These are phyloP conservation scores for Calonectria henricotiae DNA, from an alignment of 2,329 filamentous ascomycete species.

Conservation along the genomic window DNA sequence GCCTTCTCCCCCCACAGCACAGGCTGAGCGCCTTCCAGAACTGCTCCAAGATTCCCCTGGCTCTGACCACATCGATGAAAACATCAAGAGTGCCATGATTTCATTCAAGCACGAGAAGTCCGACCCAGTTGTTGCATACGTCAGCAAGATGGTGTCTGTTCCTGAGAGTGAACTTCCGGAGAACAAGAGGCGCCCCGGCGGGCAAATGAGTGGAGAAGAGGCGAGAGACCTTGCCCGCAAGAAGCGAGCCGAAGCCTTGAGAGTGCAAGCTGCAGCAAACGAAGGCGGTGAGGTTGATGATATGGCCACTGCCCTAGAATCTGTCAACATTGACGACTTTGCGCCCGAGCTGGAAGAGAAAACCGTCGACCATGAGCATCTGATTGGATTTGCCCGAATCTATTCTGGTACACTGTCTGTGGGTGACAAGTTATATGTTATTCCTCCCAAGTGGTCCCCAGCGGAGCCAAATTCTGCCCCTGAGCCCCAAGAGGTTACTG, in stretches of 20 bases:
- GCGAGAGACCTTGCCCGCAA: constrained; percentile 88
- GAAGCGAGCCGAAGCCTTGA: constrained; percentile 91
- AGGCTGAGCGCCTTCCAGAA: constrained; percentile 84
- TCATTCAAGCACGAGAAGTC: constrained; percentile 80
- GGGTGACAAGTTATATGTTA: constrained; percentile 91
- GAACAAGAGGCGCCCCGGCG: constrained; percentile 80
- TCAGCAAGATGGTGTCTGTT: constrained; percentile 98
- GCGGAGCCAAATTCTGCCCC: constrained; percentile 81
- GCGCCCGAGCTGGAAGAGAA: constrained; percentile 68
- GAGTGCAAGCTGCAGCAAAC: constrained; percentile 76
- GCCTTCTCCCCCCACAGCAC: constrained; percentile 86
- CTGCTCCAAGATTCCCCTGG: constrained; percentile 88
- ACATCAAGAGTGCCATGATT: constrained; percentile 85
- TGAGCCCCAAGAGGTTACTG: constrained; percentile 84
- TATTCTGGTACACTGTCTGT: constrained; percentile 93
- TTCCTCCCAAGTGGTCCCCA: constrained; percentile 94
- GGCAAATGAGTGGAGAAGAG: constrained; percentile 87
- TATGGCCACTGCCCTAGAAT: constrained; percentile 75
- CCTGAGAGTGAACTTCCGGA: constrained; percentile 93
- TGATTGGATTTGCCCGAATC: constrained; percentile 94
- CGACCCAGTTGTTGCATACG: constrained; percentile 91
- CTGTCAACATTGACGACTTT: constrained; percentile 72
- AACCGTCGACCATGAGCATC: constrained; percentile 83
- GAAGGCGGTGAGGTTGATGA: constrained; percentile 69
- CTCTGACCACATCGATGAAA: constrained; percentile 77